Evolutionary conservation across 1,284 basidiomycete species (phyloP), one percentile per base, ranked within the genome.

Genomic region (Peniophora sp.): DNA sequence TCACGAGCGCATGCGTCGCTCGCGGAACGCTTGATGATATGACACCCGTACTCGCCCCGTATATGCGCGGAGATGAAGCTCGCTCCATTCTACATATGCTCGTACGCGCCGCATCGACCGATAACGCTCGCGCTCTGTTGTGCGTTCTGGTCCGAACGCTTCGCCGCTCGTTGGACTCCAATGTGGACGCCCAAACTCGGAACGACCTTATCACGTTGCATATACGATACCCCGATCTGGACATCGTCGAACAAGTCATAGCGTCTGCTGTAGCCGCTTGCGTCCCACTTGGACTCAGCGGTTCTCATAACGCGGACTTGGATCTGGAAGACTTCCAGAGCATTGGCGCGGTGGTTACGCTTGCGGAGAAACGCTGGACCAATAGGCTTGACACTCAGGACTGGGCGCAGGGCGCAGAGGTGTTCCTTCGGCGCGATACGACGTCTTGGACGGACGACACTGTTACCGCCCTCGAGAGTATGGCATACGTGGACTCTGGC

Each of bases 161-260:
- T 32, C 5, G 27, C 6, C 27, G 27, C 27, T 5, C 27, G 27
- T 32, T 32, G 27, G 12, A 49, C 51, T 32, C 43, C 48, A n/a
- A 51, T 53, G 43, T 27, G 49, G 3, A 36, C 53, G 11, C 53
- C 6, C 27, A 12, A 32, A 12, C 6, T 6, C 27, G 2, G 55
- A 54, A 58, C 8, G 47, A 52, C 12, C 50, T 65, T 3, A 52
- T 57, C 14, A 45, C 52, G 14, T 52, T 67, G 11, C 61, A 59
- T 49, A 39, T 57, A 2, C n/a, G 67, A 2, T 55, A 78, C 2
- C 66, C 70, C 2, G 55, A 61, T 22, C 73, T 68, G 8, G 8
- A 49, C 2, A 52, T 67, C 1, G 63, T 82, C 0, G 77, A 82
- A 38, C 65, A 72, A 12, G 61, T 83, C 55, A 70, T 83, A 23